Evolutionary conservation across 768 basidiomycete genomes (phyloP), one percentile per base, ranked within the genome.

Genomic region (Chalciporus pseudorubinellus): DNA sequence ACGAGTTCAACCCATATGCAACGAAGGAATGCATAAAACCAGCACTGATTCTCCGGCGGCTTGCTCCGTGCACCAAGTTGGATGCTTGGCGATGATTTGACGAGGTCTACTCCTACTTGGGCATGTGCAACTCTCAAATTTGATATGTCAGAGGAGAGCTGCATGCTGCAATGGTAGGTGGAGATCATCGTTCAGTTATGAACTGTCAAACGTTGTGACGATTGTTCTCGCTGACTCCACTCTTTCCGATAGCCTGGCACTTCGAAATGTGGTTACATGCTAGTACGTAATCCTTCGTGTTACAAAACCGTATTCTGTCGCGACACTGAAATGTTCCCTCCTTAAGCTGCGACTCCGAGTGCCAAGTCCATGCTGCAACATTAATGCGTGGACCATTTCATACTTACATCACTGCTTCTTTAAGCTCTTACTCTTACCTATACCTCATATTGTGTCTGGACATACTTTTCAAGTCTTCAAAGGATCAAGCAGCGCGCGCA

Each of bases 121-220:
- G 18, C 64, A 59, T 48, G 68, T 64, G 48, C 46, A 24, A 46
- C 21, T 36, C 3, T 67, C 40, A 31, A 45, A 4, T 59, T 67
- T 39, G 24, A 51, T 5, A 39, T 41, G 24, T 48, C 34, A 24
- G 52, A 57, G 8, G 36, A 55, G 7, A 59, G 57, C 10, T 70
- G 66, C 61, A 62, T 4, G 62, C 67, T 33, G 60, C 59, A 21
- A 73, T 73, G 73, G 59, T 73, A 12, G 61, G 68, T 5, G 72
- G 74, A 51, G 61, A 74, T 74, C 2, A 56, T 69, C 49, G 66
- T 73, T 33, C 61, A 69, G 52, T 72, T 71, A 49, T 48, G 60
- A 28, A 13, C 10, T 31, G 11, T 31, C 29, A 31, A 31, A 31
- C 12, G 6, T 6, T 31, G 13, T 13, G 29, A 31, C 29, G 13